phyloP scores from a whole-genome alignment of 163 green algal species.

The Scenedesmus sp. region DNA sequence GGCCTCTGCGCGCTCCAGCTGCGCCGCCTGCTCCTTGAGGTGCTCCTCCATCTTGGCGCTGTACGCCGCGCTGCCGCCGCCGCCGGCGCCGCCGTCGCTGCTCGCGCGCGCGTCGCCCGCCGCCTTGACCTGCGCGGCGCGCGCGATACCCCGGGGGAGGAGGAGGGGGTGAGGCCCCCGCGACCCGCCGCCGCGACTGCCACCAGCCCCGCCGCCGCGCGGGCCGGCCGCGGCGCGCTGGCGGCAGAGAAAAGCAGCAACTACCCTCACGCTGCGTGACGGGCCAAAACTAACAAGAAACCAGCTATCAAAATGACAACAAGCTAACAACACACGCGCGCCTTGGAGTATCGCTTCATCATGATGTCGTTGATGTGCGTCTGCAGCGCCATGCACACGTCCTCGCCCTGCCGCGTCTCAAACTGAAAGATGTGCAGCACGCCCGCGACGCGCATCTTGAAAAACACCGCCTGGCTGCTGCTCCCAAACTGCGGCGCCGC shows the following conservation, averaged over 20 bases:
- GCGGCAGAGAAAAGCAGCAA: no score
- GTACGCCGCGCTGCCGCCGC: conserved; percentile 55
- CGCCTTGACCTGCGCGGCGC: conserved; percentile 18
- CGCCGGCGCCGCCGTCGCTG: not conserved
- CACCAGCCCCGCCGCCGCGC: no score
- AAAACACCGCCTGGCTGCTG: conserved; percentile 92
- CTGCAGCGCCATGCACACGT: conserved; percentile 98
- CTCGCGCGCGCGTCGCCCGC: not conserved
- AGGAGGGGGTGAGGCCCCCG: no score
- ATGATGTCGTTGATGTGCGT: conserved; percentile 99
- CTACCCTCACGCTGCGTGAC: no score
- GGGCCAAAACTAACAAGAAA: no score
- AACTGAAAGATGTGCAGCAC: conserved; percentile 99
- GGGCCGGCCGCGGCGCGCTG: no score
- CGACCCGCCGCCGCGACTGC: no score
- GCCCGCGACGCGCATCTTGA: conserved; percentile 97
- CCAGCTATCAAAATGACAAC: no score
- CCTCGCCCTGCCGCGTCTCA: conserved; percentile 92
- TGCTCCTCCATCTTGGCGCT: conserved; percentile 90
- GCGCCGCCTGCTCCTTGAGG: conserved; percentile 55
- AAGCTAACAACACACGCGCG: no score
- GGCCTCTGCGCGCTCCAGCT: conserved; percentile 78
- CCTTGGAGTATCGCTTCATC: conserved; percentile 91
- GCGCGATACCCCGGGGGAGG: no score
- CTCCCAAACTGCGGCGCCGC: conserved; percentile 86